These are phyloP conservation scores for Bryum argenteum DNA, from an alignment of 225 moss, liverwort and hornwort genomes.

Conservation along the genomic window DNA sequence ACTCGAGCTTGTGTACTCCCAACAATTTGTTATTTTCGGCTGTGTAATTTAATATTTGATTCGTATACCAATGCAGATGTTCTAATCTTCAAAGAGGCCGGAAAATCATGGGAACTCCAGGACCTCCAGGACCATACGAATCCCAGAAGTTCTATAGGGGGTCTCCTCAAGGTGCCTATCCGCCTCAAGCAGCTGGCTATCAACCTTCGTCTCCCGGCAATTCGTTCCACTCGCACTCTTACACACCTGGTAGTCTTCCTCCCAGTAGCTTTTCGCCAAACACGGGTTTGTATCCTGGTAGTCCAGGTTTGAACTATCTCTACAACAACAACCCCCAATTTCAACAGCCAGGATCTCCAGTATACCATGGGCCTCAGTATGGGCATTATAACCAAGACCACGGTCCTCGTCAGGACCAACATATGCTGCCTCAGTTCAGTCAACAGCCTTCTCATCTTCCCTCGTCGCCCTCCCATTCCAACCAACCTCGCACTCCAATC, in stretches of 20 bases:
- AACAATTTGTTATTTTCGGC: neutral
- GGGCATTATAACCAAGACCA: conserved; percentile 80
- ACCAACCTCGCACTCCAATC: conserved; percentile 52
- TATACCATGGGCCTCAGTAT: conserved; percentile 65
- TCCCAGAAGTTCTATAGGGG: conserved; percentile 73
- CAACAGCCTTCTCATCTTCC: conserved; percentile 59
- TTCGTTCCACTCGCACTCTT: conserved; percentile 54
- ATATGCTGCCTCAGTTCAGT: conserved; percentile 65
- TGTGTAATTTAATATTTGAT: conserved; percentile 8
- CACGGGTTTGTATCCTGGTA: conserved; percentile 41
- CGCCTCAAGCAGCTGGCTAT: conserved; percentile 65
- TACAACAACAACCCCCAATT: conserved; percentile 38
- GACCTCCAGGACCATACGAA: conserved; percentile 80
- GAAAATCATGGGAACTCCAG: conserved; percentile 77
- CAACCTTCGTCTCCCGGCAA: conserved; percentile 59
- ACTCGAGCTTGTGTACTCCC: conserved; percentile 19
- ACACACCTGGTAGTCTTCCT: conserved; percentile 42
- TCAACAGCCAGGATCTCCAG: conserved; percentile 61
- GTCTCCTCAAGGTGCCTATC: conserved; percentile 56
- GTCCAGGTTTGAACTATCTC: conserved; percentile 48
- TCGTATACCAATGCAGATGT: conserved; percentile 39
- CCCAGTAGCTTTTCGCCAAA: conserved; percentile 44
- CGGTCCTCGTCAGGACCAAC: conserved; percentile 76
- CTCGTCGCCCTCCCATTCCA: conserved; percentile 68
- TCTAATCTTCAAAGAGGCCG: conserved; percentile 21